Percentiles rank a stretch among this genome's conserved stretches.
Conservation (phyloP, 805 yeast species). For the Ascoidea rubescens region DNA sequence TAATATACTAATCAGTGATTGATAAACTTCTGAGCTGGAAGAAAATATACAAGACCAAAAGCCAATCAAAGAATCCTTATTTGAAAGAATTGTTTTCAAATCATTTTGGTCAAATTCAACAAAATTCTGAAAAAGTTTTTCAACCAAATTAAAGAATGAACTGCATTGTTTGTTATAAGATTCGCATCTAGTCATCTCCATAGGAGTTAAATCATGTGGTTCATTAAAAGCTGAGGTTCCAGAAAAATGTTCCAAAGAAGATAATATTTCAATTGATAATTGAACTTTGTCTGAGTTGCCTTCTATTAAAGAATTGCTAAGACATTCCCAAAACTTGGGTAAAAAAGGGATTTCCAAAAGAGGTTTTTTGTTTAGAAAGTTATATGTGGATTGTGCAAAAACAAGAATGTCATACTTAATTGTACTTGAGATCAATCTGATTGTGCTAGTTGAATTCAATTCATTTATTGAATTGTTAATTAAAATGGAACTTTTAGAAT, state of each 20-base stretch:
- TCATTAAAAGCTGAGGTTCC: slow-evolving; percentile 12
- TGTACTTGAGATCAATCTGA: not conserved
- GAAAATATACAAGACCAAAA: slow-evolving; percentile 68
- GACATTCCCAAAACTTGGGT: slow-evolving; percentile 15
- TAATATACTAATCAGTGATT: slow-evolving; percentile 55
- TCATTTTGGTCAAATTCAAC: slow-evolving; percentile 24
- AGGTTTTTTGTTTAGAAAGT: slow-evolving; percentile 19
- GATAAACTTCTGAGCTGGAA: slow-evolving; percentile 41
- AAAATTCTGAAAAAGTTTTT: slow-evolving; percentile 23
- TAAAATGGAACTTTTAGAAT: slow-evolving; percentile 25
- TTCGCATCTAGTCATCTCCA: too few species aligned
- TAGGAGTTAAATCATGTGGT: slow-evolving; percentile 3
- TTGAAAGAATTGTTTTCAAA: slow-evolving; percentile 24
- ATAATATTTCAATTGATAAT: slow-evolving; percentile 13
- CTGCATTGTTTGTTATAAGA: slow-evolving; percentile 14
- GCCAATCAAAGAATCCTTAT: slow-evolving; percentile 36
- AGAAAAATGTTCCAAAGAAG: slow-evolving; percentile 16
- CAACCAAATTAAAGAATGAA: slow-evolving; percentile 17
- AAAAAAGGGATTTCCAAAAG: slow-evolving; percentile 19
- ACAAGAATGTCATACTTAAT: slow-evolving; percentile 32
- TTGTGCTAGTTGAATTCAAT: not conserved
- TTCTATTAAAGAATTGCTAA: slow-evolving; percentile 10
- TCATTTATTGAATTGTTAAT: slow-evolving; percentile 2
- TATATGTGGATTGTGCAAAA: slow-evolving; percentile 25
- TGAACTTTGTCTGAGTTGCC: not conserved